A percentile compares a stretch with the other conserved stretches of the same genome.
These are phyloP conservation scores for Tuber borchii DNA, from an alignment of 495 filamentous ascomycete species.

Conservation along the genomic window DNA sequence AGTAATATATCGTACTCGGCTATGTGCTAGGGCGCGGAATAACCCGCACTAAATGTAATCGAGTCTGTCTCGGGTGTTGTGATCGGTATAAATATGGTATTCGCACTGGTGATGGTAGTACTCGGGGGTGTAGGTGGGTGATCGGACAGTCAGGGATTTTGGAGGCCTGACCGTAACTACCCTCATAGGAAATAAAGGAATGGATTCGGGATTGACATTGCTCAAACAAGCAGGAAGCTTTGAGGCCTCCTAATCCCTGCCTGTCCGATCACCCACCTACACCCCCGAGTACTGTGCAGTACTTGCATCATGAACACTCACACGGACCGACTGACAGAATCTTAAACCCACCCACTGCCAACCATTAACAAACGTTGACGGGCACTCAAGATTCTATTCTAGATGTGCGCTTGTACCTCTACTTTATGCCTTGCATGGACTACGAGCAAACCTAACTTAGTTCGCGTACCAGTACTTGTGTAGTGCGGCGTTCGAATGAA, in stretches of 20 bases:
- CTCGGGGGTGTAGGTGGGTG: too few relatives aligned
- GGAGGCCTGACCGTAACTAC: too few relatives aligned
- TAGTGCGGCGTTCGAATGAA: not conserved
- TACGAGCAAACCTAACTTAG: not conserved
- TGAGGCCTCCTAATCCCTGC: too few relatives aligned
- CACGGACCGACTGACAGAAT: not conserved
- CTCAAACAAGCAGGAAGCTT: too few relatives aligned
- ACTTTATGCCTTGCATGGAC: not conserved
- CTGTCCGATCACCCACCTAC: too few relatives aligned
- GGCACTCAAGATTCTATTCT: not conserved
- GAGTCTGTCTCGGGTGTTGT: not conserved
- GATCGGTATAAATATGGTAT: not conserved
- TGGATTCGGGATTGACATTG: too few relatives aligned
- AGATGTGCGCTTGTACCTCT: not conserved
- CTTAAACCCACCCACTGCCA: not conserved
- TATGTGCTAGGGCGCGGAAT: not conserved
- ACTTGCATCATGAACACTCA: not conserved
- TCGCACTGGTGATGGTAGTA: not conserved
- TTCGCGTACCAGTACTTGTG: not conserved
- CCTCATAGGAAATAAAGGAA: too few relatives aligned
- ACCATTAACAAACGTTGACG: not conserved
- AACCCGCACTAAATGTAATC: not conserved
- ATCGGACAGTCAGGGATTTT: too few relatives aligned
- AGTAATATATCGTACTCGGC: not conserved
- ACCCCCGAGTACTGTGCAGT: too few relatives aligned